A percentile compares a stretch with the other conserved stretches of the same genome.
Evolutionary conservation across 2,329 filamentous ascomycete species (phyloP).

Genomic region (Ophiostoma novo-ulmi): DNA sequence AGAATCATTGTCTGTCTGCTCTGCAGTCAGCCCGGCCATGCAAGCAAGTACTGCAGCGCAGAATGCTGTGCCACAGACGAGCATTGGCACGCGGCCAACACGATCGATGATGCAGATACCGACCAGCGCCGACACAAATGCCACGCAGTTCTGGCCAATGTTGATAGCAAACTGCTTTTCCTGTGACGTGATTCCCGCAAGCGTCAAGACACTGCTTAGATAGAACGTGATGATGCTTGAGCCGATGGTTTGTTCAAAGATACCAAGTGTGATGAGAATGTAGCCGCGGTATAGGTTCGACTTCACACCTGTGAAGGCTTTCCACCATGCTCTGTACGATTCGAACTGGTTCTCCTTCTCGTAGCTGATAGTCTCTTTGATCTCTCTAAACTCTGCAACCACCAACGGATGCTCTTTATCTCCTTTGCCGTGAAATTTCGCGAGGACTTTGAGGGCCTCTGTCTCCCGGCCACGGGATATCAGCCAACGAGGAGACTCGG

Average conservation of each 20-base stretch:
- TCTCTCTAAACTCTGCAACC: slow-evolving; percentile 5
- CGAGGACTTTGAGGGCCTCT: background rate
- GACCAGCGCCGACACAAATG: background rate
- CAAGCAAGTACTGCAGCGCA: background rate
- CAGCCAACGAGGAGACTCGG: background rate
- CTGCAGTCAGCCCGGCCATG: background rate
- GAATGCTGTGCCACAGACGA: background rate
- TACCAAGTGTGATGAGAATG: background rate
- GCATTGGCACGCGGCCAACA: background rate
- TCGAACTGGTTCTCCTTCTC: slow-evolving; percentile 7
- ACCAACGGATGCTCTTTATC: background rate
- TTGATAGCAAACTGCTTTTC: slow-evolving; percentile 4
- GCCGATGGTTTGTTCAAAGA: background rate
- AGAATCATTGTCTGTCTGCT: background rate
- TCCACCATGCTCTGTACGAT: slow-evolving; percentile 4
- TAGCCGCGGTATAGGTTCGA: background rate
- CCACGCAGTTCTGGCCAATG: background rate
- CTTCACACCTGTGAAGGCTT: background rate
- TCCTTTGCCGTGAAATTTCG: background rate
- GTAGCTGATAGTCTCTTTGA: background rate
- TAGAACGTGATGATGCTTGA: slow-evolving; percentile 8
- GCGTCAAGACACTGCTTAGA: background rate
- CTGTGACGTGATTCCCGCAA: background rate
- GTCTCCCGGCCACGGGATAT: background rate
- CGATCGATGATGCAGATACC: background rate